These are phyloP conservation scores for Heterococcus sp. DNA, from an alignment of 108 stramenopile species.

Conservation along the genomic window DNA sequence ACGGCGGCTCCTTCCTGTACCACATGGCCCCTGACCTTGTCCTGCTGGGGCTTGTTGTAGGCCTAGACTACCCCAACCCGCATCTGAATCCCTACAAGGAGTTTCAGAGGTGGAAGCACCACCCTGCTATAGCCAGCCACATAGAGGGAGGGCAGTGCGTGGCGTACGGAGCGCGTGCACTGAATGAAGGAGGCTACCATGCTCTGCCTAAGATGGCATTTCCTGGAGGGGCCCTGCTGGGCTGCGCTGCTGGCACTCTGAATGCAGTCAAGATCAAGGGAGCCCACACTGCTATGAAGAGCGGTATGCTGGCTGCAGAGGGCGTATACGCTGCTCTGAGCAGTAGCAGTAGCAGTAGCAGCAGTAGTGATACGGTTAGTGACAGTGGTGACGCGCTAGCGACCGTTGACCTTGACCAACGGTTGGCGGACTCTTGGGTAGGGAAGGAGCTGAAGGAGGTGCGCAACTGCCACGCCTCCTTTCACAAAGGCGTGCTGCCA, in stretches of 20 bases:
- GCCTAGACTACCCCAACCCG: slow-evolving; percentile 97
- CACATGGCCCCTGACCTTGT: slow-evolving; percentile 84
- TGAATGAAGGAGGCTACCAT: slow-evolving; percentile 96
- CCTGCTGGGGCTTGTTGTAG: slow-evolving; percentile 88
- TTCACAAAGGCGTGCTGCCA: slow-evolving; percentile 81
- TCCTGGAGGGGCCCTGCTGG: slow-evolving; percentile 79
- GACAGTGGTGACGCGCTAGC: no score
- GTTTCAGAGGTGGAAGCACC: slow-evolving; percentile 97
- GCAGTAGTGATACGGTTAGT: no score
- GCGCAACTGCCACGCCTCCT: slow-evolving; percentile 93
- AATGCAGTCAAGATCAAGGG: slow-evolving; percentile 99
- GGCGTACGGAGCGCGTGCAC: slow-evolving; percentile 90
- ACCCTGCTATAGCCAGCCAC: slow-evolving; percentile 77
- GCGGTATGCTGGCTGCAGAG: slow-evolving; percentile 68
- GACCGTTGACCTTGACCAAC: slow-evolving; percentile 32
- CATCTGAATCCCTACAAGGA: slow-evolving; percentile 86
- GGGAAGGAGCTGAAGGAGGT: slow-evolving; percentile 80
- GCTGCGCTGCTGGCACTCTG: slow-evolving; percentile 93
- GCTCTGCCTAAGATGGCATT: slow-evolving; percentile 91
- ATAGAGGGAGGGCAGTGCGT: slow-evolving; percentile 91
- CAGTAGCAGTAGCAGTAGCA: background rate
- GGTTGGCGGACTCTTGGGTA: slow-evolving; percentile 85
- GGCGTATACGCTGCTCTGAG: background rate
- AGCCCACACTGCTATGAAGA: slow-evolving; percentile 95
- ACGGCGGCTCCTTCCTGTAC: slow-evolving; percentile 94